Base-by-base conservation (phyloP, 148 eudicot genomes). In the Silene conica region DNA sequence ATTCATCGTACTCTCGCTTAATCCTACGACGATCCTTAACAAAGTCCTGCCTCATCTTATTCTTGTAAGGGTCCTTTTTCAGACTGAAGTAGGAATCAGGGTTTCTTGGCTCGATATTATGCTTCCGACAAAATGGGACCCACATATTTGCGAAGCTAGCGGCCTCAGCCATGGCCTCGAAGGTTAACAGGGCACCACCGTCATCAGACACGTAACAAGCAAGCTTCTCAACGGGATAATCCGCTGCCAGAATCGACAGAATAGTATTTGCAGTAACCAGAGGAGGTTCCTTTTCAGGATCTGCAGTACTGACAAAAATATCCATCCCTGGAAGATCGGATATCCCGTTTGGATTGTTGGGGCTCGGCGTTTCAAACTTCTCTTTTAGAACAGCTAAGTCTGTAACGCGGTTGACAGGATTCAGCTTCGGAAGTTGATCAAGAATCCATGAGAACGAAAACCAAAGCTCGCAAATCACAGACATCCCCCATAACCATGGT, bases 131-230 rank as follows among this genome's bases (percentile, higher is more conserved):
- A 77, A 94, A 94, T 8, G 98, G 98, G 63, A 91, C 91, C 98
- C 98, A 94, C 73, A 91, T 56, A 76, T 94, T 82, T 3, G 98
- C 97, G 52, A 94, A 94, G 64, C 98, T 94, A 1, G 98, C 98
- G 12, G 97, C 98, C 74, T 94, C 98, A 1, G 97, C 98, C 96
- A 93, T 90, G 61, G 98, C 93, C 81, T 93, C 98, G 50, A 94
- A 94, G 23, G 97, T 90, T 26, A 94, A 70, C 20, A 94, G 89
- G 22, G 98, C 92, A 14, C 97, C 98, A 21, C 98, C 98, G 67
- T 91, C 98, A 16, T 94, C 98, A 54, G 98, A 94, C n/a, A 94
- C 93, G 61, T 94, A 94, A 73, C 98, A 94, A 31, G 98, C 75
- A 28, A 94, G 91, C 84, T 94, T 94, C 69, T 94, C 97, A 0